Base-by-base conservation (phyloP, 208 protist genomes). In the Leishmania lainsoni region DNA sequence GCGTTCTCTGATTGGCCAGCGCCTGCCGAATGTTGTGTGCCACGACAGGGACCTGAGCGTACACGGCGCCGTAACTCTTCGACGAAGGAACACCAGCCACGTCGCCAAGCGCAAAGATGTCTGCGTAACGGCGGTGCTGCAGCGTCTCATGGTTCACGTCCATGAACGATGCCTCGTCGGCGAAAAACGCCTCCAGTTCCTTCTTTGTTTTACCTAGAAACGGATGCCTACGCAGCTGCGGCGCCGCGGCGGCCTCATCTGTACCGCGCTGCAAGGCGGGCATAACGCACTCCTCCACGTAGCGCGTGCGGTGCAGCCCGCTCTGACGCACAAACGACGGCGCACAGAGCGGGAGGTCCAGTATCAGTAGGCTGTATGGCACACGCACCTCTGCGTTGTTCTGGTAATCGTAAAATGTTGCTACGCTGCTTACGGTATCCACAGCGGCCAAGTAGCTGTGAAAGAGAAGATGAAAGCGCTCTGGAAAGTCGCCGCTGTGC, bases 41-140 rank as follows among this genome's bases (percentile, higher is more conserved):
- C 22, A 98, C 93, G 35, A 98, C 92, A 3, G 90, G 93, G 26
- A 94, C 92, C 85, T 98, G 95, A 39, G 93, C 84, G 58, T 91
- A 92, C 1, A 83, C 88, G 35, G 92, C 88, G 52, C 90, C 92
- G 87, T 98, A 98, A 78, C 93, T 92, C 80, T 96, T 96, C 58
- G 90, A 68, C 6, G 90, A 95, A 26, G 93, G 92, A 45, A 98
- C 76, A 22, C 90, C 95, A 20, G 95, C 95, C 51, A 87, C 90
- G 78, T 98, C 95, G 59, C 95, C 95, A 32, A 98, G 29, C 58
- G 92, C 93, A 83, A 98, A 98, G 39, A 98, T 90, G 79, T 96
- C 92, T 9, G 72, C 22, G 79, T 92, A 90, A 56, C 79, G 80
- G 65, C 84, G 86, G 82, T 98, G 93, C 83, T 96, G 93, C 72